Conservation (phyloP, 1,139 yeast genomes). For the Blastobotrys raffinosifermentans region DNA sequence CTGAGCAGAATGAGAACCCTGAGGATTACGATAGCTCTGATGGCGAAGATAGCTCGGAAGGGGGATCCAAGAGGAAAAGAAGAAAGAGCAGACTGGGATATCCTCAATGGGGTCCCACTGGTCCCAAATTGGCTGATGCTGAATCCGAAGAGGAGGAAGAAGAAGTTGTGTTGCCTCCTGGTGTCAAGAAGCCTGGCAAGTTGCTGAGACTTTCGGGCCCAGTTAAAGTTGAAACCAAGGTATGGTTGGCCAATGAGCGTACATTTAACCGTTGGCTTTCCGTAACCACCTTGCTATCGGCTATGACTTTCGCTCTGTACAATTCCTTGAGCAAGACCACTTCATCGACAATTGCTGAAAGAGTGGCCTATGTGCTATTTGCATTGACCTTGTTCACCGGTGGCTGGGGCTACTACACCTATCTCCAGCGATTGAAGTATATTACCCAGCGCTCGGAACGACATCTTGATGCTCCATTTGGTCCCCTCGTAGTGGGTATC, state of each 20-base stretch:
- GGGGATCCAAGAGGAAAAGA: slow-evolving; percentile 3
- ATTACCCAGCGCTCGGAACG: slow-evolving; percentile 78
- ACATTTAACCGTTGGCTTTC: slow-evolving; percentile 95
- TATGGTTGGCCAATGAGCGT: slow-evolving; percentile 97
- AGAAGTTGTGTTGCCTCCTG: slow-evolving; percentile 80
- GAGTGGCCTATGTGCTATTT: slow-evolving; percentile 75
- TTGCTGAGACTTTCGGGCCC: slow-evolving; percentile 88
- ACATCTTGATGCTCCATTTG: slow-evolving; percentile 83
- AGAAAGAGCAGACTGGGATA: slow-evolving; percentile 12
- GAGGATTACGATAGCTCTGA: slow-evolving; percentile 28
- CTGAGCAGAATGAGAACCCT: slow-evolving; percentile 15
- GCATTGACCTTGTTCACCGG: slow-evolving; percentile 76
- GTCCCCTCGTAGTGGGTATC: slow-evolving; percentile 73
- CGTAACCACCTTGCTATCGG: slow-evolving; percentile 81
- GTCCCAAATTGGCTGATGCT: neutral
- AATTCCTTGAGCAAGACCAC: slow-evolving; percentile 64
- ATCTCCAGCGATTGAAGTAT: slow-evolving; percentile 60
- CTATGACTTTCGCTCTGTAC: slow-evolving; percentile 79
- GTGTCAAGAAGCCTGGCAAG: slow-evolving; percentile 74
- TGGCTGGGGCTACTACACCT: slow-evolving; percentile 82
- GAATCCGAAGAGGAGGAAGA: slow-evolving; percentile 72
- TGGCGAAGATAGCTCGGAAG: slow-evolving; percentile 16
- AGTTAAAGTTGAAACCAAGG: slow-evolving; percentile 91
- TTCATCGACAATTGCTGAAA: slow-evolving; percentile 33
- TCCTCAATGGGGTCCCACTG: slow-evolving; percentile 13